phyloP scores from a whole-genome alignment of 768 basidiomycete genomes.

The Coprinellus micaceus region DNA sequence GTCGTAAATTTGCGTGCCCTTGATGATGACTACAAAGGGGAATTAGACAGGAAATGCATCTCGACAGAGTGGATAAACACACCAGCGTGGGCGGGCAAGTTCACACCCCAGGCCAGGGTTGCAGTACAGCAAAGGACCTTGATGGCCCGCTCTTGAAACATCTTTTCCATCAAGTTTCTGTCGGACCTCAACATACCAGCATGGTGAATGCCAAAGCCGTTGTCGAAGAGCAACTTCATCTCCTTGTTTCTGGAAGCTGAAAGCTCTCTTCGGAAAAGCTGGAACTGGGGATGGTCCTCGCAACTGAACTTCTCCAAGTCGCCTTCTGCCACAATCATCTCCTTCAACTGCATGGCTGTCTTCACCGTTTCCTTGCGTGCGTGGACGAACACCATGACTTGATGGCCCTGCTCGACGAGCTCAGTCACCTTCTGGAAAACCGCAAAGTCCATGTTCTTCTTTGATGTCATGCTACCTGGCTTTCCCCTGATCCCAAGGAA shows the following conservation, averaged over 20 bases:
- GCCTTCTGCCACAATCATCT: conserved; percentile 70
- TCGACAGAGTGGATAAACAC: conserved; percentile 8
- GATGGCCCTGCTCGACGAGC: conserved; percentile 87
- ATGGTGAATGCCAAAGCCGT: conserved; percentile 96
- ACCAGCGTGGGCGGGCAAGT: conserved; percentile 97
- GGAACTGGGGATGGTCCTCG: conserved; percentile 74
- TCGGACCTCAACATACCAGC: conserved; percentile 96
- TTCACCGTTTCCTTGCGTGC: conserved; percentile 98
- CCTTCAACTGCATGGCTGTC: conserved; percentile 75
- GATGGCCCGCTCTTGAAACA: conserved; percentile 88
- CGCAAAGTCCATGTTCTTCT: conserved; percentile 82
- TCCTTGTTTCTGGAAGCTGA: conserved; percentile 88
- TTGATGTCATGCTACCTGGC: conserved; percentile 63
- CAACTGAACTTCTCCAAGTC: conserved; percentile 75
- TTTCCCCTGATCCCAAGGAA: conserved; percentile 94
- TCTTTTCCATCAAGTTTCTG: conserved; percentile 89
- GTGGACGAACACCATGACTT: conserved; percentile 99
- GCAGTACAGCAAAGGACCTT: conserved; percentile 99
- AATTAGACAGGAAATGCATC: conserved; percentile 5
- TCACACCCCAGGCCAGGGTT: conserved; percentile 98
- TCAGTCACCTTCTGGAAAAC: conserved; percentile 89
- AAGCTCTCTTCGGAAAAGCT: conserved; percentile 72
- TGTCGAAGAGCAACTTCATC: conserved; percentile 90
- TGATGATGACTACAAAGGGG: conserved; percentile 71
- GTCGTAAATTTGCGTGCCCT: conserved; percentile 96